Conservation (phyloP, 1,139 yeast genomes). For the Diutina mesorugosa region DNA sequence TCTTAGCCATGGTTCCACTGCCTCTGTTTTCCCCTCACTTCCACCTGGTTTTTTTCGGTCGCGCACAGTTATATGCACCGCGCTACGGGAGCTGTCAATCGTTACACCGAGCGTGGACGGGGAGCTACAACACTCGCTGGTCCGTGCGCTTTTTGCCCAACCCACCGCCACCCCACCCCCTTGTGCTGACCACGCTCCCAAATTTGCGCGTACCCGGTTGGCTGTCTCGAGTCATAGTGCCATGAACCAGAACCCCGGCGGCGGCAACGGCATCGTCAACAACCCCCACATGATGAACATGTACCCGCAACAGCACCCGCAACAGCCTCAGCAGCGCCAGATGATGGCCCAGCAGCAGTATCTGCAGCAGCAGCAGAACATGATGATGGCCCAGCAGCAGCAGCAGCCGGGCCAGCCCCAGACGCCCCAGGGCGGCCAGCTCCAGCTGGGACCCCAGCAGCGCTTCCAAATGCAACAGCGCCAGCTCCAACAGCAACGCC, state of each 20-base stretch:
- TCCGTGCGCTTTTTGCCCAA: too few species aligned
- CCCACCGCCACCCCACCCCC: too few species aligned
- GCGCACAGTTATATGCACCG: not conserved
- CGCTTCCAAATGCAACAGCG: not conserved
- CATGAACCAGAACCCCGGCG: not conserved
- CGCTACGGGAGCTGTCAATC: not conserved
- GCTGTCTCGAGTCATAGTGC: not conserved
- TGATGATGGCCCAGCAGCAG: conserved; percentile 3
- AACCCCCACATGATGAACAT: conserved; percentile 2
- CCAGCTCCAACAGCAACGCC: not conserved
- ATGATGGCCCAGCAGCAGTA: conserved; percentile 6
- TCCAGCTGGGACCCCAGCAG: not conserved
- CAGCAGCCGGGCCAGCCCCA: conserved; percentile 6
- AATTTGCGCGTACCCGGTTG: not conserved
- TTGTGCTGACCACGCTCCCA: too few species aligned
- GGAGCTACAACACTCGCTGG: not conserved
- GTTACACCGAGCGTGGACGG: not conserved
- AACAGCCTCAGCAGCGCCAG: conserved; percentile 6
- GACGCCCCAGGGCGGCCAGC: conserved; percentile 12
- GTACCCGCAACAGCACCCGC: conserved; percentile 4
- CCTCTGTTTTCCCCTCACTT: too few species aligned
- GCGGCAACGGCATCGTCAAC: conserved; percentile 2
- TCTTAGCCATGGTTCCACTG: too few species aligned
- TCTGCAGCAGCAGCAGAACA: conserved; percentile 4
- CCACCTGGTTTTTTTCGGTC: not conserved